Evolutionary conservation across 805 yeast genomes (phyloP).

Genomic region (Citeromyces matritensis): DNA sequence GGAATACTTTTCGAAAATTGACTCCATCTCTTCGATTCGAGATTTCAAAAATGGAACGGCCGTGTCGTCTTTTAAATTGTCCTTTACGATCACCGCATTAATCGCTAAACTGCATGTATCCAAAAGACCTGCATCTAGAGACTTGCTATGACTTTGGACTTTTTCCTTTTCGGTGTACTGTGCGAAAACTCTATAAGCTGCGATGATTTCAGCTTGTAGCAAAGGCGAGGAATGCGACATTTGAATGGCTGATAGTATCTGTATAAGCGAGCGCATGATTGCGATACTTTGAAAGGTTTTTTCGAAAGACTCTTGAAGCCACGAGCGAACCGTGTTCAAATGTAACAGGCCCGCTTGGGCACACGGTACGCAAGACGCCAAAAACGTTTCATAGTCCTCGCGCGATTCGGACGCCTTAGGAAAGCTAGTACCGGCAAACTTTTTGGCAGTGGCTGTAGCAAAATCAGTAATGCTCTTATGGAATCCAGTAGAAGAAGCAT

Average conservation of each 20-base stretch:
- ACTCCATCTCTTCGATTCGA: not conserved
- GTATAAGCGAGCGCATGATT: slow-evolving; percentile 9
- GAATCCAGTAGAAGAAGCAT: no score
- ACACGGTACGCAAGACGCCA: no score
- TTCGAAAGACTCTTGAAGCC: slow-evolving; percentile 10
- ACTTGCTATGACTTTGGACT: slow-evolving; percentile 16
- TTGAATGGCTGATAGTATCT: slow-evolving; percentile 3
- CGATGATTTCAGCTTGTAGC: slow-evolving; percentile 11
- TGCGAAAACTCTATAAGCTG: slow-evolving; percentile 22
- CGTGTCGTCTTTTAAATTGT: not conserved
- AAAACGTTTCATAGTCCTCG: no score
- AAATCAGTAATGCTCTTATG: no score
- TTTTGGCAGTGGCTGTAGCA: no score
- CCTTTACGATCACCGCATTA: slow-evolving; percentile 3
- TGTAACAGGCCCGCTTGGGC: no score
- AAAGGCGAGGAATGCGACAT: slow-evolving; percentile 14
- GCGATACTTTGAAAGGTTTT: slow-evolving; percentile 30
- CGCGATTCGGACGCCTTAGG: no score
- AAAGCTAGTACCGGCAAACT: no score
- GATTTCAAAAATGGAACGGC: not conserved
- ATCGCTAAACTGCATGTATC: slow-evolving; percentile 9
- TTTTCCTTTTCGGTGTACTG: slow-evolving; percentile 22
- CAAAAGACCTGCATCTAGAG: slow-evolving; percentile 18
- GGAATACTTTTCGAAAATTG: not conserved
- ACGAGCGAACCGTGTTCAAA: no score